Evolutionary conservation across 2,329 filamentous ascomycete genomes (phyloP).

Genomic region (Microsporum canis): DNA sequence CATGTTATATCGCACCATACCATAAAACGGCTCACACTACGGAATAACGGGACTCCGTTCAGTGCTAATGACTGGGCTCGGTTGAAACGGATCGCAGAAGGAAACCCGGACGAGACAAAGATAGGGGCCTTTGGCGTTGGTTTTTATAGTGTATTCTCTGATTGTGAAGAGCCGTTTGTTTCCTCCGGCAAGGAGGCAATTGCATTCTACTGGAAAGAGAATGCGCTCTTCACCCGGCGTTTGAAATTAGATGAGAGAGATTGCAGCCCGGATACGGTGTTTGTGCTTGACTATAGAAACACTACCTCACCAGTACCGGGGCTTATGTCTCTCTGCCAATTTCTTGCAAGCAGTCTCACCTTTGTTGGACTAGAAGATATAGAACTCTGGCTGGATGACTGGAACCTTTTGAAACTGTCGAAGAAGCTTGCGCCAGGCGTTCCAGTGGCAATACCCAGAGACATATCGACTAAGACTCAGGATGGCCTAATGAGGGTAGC

Average conservation of each 20-base stretch:
- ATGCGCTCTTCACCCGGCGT: constrained; percentile 85
- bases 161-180: constrained; percentile 95
- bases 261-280: constrained; percentile 64
- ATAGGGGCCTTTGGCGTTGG: constrained; percentile 97
- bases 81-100: constrained; percentile 94
- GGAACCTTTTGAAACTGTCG: constrained; percentile 61
- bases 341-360: constrained; percentile 85
- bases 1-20: constrained; percentile 80
- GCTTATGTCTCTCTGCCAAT: constrained; percentile 76
- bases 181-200: constrained; percentile 86
- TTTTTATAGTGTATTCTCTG: constrained; percentile 96
- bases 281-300: constrained; percentile 88
- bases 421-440: constrained; percentile 78
- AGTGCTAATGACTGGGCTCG: constrained; percentile 84
- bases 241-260: constrained; percentile 60
- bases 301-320: constrained; percentile 76
- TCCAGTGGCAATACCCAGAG: constrained; percentile 59
- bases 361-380: constrained; percentile 84
- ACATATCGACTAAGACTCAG: constrained; percentile 70
- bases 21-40: constrained; percentile 72
- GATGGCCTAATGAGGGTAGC: constrained; percentile 81
- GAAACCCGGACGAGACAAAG: constrained; percentile 97
- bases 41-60: constrained; percentile 85
- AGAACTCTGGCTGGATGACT: constrained; percentile 84
- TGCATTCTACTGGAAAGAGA: constrained; percentile 99